Percentiles rank a stretch among this genome's conserved stretches.
Evolutionary conservation across 1,284 basidiomycete genomes (phyloP).

Genomic region (Coniferiporia weirii): DNA sequence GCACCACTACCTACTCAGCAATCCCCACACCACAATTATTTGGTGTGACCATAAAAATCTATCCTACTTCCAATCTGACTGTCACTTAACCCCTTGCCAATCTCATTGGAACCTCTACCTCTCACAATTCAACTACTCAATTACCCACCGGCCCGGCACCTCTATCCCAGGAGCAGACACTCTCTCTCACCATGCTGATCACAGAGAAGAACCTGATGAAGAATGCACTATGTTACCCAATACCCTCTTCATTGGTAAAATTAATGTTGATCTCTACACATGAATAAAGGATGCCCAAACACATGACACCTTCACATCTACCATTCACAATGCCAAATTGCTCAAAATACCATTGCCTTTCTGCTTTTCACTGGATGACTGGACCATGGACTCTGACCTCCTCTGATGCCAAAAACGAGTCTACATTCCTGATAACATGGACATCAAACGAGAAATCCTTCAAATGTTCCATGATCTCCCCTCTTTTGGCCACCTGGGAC

Average conservation of each 20-base stretch:
- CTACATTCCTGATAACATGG: conserved; percentile 23
- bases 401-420: conserved; percentile 17
- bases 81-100: conserved; percentile 23
- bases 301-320: too few species aligned
- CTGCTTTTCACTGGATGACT: conserved; percentile 7
- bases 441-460: conserved; percentile 24
- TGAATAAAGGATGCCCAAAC: too few species aligned
- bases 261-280: conserved; percentile 11
- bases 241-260: conserved; percentile 21
- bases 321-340: too few species aligned
- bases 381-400: conserved; percentile 16
- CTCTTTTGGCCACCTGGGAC: too few species aligned
- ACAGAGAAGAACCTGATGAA: conserved; percentile 26
- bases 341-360: too few species aligned
- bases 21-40: too few species aligned
- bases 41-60: too few species aligned
- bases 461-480: too few species aligned
- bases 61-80: too few species aligned
- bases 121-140: conserved; percentile 30
- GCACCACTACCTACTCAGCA: background rate
- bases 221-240: conserved; percentile 29
- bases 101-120: conserved; percentile 36
- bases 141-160: conserved; percentile 36
- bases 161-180: conserved; percentile 32
- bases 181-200: conserved; percentile 34